Conservation (phyloP, 2,329 filamentous ascomycete species). For the Arthrobotrys iridis region DNA sequence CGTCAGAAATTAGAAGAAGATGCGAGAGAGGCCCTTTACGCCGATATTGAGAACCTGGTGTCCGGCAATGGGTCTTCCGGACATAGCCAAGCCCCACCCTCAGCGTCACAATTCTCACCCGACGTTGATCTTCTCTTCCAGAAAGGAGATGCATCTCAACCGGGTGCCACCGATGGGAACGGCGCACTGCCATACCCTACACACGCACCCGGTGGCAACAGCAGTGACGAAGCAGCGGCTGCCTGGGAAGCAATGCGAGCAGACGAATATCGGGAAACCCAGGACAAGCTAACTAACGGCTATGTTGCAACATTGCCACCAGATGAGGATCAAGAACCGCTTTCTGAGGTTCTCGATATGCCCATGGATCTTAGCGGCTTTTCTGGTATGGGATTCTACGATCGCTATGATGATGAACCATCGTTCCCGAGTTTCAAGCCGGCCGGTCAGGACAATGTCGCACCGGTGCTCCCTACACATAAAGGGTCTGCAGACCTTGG, state of each 20-base stretch:
- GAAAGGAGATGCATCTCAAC: constrained; percentile 9
- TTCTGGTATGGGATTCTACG: constrained; percentile 54
- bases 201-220: constrained; percentile 35
- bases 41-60: constrained; percentile 48
- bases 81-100: background rate
- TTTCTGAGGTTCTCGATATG: constrained; percentile 38
- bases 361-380: constrained; percentile 53
- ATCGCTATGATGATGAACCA: constrained; percentile 21
- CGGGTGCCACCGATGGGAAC: background rate
- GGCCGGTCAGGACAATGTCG: constrained; percentile 44
- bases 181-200: constrained; percentile 36
- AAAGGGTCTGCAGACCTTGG: constrained; percentile 30
- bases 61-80: background rate
- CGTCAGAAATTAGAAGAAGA: constrained; percentile 41
- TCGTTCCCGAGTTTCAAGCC: constrained; percentile 42
- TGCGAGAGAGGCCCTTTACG: constrained; percentile 45
- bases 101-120: constrained; percentile 28
- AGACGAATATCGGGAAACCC: constrained; percentile 43
- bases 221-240: constrained; percentile 50
- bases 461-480: constrained; percentile 54
- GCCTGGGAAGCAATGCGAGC: constrained; percentile 52
- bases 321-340: constrained; percentile 39
- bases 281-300: constrained; percentile 34
- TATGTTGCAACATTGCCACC: constrained; percentile 46
- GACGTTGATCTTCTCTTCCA: constrained; percentile 52